Evolutionary conservation across 2,329 filamentous ascomycete genomes (phyloP).

Genomic region (Byssothecium circinans): DNA sequence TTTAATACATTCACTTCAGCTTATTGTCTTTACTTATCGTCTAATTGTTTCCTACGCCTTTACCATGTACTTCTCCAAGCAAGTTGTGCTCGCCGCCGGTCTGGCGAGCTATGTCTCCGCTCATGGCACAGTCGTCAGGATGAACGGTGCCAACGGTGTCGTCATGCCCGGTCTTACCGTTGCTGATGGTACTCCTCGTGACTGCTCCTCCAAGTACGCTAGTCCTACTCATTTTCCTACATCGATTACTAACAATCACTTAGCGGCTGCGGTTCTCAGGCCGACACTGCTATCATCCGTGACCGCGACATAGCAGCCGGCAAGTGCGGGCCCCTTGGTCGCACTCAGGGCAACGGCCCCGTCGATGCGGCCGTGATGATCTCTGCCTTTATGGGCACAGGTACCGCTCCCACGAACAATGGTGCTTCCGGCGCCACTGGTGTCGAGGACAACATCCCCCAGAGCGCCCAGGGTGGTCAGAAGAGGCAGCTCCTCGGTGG

Average conservation of each 20-base stretch:
- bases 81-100: constrained; percentile 26
- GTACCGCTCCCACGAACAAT: constrained; percentile 32
- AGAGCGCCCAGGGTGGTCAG: constrained; percentile 11
- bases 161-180: constrained; percentile 65
- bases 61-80: constrained; percentile 33
- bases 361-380: constrained; percentile 63
- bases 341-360: constrained; percentile 63
- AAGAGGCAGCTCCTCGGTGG: constrained; percentile 39
- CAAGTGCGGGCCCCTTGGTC: constrained; percentile 61
- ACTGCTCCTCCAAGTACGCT: constrained; percentile 57
- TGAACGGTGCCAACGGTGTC: constrained; percentile 63
- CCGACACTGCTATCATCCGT: constrained; percentile 69
- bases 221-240: not conserved
- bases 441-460: constrained; percentile 36
- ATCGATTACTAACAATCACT: constrained; percentile 14
- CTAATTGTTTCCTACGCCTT: constrained; percentile 4
- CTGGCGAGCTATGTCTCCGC: constrained; percentile 51
- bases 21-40: not conserved
- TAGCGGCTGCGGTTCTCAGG: constrained; percentile 62
- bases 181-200: constrained; percentile 67
- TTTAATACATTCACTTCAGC: constrained; percentile 3
- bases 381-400: constrained; percentile 59
- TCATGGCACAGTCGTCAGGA: constrained; percentile 60
- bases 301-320: constrained; percentile 59
- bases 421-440: constrained; percentile 34